These are phyloP conservation scores for Orbilia ellipsospora DNA, from an alignment of 2,329 filamentous ascomycete species.

Conservation along the genomic window DNA sequence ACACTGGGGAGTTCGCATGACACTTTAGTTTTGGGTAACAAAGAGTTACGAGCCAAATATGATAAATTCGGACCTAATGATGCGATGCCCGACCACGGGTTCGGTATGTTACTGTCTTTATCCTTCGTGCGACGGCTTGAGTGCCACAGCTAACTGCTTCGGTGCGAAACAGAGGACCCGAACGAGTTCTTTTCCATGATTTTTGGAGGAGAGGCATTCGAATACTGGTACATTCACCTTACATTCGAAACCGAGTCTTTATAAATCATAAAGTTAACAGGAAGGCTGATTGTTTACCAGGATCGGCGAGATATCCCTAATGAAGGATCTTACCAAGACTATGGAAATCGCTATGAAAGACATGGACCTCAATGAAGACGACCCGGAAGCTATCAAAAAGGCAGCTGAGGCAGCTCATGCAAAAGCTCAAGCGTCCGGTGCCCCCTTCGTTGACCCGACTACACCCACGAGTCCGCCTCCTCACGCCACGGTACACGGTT, in stretches of 20 bases:
- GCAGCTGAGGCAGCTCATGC: conserved; percentile 62
- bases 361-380: conserved; percentile 75
- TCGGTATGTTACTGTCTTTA: conserved; percentile 67
- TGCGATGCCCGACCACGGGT: conserved; percentile 88
- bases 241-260: not conserved
- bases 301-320: conserved; percentile 97
- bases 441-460: not conserved
- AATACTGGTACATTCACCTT: conserved; percentile 71
- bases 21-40: conserved; percentile 78
- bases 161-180: conserved; percentile 75
- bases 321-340: conserved; percentile 97
- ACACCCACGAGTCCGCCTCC: conserved; percentile 57
- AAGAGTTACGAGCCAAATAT: conserved; percentile 87
- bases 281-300: conserved; percentile 55
- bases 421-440: conserved; percentile 54
- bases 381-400: conserved; percentile 67
- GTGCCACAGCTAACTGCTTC: not conserved
- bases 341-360: conserved; percentile 97
- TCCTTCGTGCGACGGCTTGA: not conserved
- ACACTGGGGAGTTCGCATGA: not conserved
- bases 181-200: conserved; percentile 98
- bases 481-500: conserved; percentile 60
- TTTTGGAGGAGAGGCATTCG: conserved; percentile 94
- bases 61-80: conserved; percentile 97
- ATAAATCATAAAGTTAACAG: not conserved